Conservation (phyloP, 345 rosid species). For the Heritiera littoralis region DNA sequence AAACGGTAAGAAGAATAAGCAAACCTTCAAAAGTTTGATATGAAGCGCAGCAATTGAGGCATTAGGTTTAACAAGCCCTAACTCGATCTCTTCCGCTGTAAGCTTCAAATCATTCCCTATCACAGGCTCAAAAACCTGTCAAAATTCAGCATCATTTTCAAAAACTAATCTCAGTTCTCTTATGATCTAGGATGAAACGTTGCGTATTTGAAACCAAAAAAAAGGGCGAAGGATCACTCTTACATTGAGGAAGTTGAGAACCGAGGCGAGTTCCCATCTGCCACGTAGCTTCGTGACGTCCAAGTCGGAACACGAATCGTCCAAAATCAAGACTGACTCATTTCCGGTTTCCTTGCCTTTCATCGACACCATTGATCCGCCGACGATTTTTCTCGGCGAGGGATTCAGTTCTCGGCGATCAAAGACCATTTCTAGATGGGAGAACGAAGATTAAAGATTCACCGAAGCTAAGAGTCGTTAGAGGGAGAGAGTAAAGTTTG, state of each 20-base stretch:
- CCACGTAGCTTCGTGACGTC: constrained; percentile 60
- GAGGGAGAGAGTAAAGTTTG: neutral
- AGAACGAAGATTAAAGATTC: neutral
- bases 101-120: constrained; percentile 55
- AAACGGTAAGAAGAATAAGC: neutral
- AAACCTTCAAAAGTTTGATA: constrained; percentile 68
- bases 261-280: constrained; percentile 92
- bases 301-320: constrained; percentile 31
- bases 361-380: constrained; percentile 4
- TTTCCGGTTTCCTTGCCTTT: constrained; percentile 18
- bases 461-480: neutral
- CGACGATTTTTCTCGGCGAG: constrained; percentile 7
- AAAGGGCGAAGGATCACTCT: neutral
- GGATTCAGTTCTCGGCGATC: constrained; percentile 32
- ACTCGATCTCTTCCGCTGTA: constrained; percentile 75
- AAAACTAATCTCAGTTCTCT: neutral
- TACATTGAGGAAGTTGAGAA: constrained; percentile 78
- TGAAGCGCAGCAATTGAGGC: constrained; percentile 62
- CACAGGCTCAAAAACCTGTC: constrained; percentile 71
- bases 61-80: constrained; percentile 57
- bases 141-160: constrained; percentile 14
- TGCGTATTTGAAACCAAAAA: neutral
- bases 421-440: constrained; percentile 36
- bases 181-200: neutral
- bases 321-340: constrained; percentile 27